Conservation (phyloP, 176 grass and related monocot genomes). For the Ensete ventricosum region DNA sequence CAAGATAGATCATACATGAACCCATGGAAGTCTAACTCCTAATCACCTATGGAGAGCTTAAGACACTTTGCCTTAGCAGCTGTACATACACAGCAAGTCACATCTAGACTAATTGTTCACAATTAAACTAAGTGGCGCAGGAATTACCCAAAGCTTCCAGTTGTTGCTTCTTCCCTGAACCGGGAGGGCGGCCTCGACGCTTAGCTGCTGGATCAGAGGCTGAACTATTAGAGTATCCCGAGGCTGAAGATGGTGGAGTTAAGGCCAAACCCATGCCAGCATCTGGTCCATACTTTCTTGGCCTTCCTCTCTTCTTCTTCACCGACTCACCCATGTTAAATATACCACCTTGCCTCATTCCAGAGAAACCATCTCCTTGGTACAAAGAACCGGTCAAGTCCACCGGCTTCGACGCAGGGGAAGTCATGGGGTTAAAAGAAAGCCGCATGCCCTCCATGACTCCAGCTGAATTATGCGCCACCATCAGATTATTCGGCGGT, state of each 20-base stretch:
- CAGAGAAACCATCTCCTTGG: conserved; percentile 11
- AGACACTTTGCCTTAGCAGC: too few relatives aligned
- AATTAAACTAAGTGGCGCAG: not conserved
- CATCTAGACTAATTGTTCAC: not conserved
- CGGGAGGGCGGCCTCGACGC: conserved; percentile 70
- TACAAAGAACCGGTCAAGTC: conserved; percentile 1
- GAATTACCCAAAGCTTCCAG: conserved; percentile 83
- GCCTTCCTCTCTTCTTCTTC: conserved; percentile 85
- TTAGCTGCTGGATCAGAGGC: conserved; percentile 63
- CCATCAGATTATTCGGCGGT: not conserved
- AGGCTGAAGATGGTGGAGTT: conserved; percentile 51
- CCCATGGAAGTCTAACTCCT: too few relatives aligned
- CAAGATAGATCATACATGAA: too few relatives aligned
- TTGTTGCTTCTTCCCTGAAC: conserved; percentile 92
- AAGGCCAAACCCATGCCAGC: conserved; percentile 75
- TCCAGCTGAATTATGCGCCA: conserved; percentile 3
- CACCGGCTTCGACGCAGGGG: conserved; percentile 1
- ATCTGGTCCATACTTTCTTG: conserved; percentile 88
- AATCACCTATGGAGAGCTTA: not conserved
- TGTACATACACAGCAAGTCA: not conserved
- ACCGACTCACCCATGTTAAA: conserved; percentile 50
- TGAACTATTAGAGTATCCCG: conserved; percentile 59
- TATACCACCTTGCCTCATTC: conserved; percentile 3
- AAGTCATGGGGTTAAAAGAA: not conserved
- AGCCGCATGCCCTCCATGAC: conserved; percentile 14